Conservation (phyloP, 331 rosid genomes). For the Phaseolus coccineus region DNA sequence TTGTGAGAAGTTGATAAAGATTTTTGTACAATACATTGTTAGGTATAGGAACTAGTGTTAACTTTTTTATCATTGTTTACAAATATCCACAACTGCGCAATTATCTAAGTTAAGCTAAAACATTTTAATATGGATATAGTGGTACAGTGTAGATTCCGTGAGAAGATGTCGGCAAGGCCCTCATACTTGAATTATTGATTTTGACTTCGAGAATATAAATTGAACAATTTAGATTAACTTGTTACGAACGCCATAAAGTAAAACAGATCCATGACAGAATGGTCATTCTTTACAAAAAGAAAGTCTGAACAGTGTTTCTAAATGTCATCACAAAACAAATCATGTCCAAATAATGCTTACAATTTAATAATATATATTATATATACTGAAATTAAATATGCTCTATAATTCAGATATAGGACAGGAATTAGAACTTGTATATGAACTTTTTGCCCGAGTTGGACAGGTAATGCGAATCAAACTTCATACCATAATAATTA, state of each 20-base stretch:
- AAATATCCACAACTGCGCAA: background rate
- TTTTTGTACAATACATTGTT: too few relatives aligned
- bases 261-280: slow-evolving; percentile 26
- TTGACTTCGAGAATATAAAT: slow-evolving; percentile 14
- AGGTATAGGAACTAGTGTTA: too few relatives aligned
- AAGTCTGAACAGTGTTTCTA: slow-evolving; percentile 45
- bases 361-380: slow-evolving; percentile 40
- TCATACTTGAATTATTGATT: slow-evolving; percentile 33
- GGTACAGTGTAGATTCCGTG: background rate
- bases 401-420: slow-evolving; percentile 43
- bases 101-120: slow-evolving; percentile 8
- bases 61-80: background rate
- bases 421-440: slow-evolving; percentile 49
- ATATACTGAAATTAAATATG: slow-evolving; percentile 54
- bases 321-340: slow-evolving; percentile 50
- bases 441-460: slow-evolving; percentile 51
- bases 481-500: slow-evolving; percentile 47
- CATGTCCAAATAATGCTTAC: slow-evolving; percentile 58
- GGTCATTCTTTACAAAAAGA: slow-evolving; percentile 41
- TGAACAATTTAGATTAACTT: slow-evolving; percentile 19
- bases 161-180: slow-evolving; percentile 21
- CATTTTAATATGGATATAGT: background rate
- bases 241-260: background rate
- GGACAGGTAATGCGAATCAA: slow-evolving; percentile 51
- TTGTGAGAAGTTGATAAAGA: too few relatives aligned